Percentiles rank a stretch among this genome's conserved stretches.
Conservation (phyloP, 2,329 filamentous ascomycete species). For the Hirsutella rhossiliensis region DNA sequence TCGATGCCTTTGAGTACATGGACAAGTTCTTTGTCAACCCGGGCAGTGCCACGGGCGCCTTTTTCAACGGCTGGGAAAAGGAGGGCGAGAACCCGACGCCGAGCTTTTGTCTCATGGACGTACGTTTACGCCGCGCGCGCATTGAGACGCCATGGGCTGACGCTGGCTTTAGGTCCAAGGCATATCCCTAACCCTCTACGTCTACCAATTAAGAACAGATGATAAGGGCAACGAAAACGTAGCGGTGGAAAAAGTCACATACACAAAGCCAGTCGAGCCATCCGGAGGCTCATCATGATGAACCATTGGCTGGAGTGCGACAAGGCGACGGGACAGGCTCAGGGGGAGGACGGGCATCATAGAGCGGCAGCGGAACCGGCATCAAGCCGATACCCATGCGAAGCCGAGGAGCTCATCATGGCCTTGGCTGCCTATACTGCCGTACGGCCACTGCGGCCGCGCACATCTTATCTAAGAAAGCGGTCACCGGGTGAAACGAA, state of each 20-base stretch:
- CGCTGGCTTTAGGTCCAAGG: conserved; percentile 63
- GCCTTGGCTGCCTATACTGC: conserved; percentile 3
- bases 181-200: conserved; percentile 88
- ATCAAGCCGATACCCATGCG: conserved; percentile 15
- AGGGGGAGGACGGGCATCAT: not conserved
- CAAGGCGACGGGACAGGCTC: too few species aligned
- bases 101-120: conserved; percentile 97
- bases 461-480: too few species aligned
- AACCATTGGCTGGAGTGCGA: not conserved
- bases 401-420: conserved; percentile 3
- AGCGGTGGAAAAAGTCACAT: conserved; percentile 76
- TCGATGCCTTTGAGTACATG: conserved; percentile 63
- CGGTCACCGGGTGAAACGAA: too few species aligned
- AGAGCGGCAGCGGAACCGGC: conserved; percentile 6
- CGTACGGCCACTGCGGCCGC: too few species aligned
- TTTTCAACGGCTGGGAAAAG: conserved; percentile 43
- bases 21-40: conserved; percentile 65
- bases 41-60: conserved; percentile 53
- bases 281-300: conserved; percentile 35
- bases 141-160: not conserved
- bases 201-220: conserved; percentile 76
- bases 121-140: conserved; percentile 35
- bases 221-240: conserved; percentile 67
- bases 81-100: conserved; percentile 65
- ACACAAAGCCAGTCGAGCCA: conserved; percentile 61